Evolutionary conservation across 1,284 basidiomycete species (phyloP), one percentile per base, ranked within the genome.

Genomic region (Gomphus sp.): DNA sequence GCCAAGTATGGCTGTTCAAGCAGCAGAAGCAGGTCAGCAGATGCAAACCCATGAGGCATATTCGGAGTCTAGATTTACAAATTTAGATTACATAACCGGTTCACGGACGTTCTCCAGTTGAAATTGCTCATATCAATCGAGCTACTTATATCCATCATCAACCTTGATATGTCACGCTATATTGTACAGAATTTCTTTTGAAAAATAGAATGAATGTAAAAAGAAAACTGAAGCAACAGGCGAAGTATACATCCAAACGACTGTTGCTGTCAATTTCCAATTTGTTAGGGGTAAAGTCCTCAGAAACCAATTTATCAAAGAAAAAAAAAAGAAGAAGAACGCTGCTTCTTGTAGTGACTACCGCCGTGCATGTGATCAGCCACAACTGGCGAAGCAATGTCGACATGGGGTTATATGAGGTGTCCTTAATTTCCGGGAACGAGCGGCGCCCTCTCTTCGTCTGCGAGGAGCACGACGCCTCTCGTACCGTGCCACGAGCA

Each of bases 391-490:
- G 28, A 28, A 28, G 28, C 28, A 28, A 28, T 4, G 28, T 4
- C 28, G 28, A 10, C 22, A 22, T 44, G n/a, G 14, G 18, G 16
- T 44, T n/a, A n/a, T n/a, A 22, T 50, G 25, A 50, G 28, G 12
- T 31, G 10, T 53, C 9, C 14, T 64, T 65, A 66, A 41, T 65
- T 64, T 52, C 68, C 67, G 44, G 76, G 76, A 52, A 88, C 73
- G 60, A 95, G 81, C 11, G 93, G 92, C 22, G 87, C 88, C 59
- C 91, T 80, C 73, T 97, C 93, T 69, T 92, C 91, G 67, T 96
- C 93, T 64, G 81, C n/a, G n/a, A n/a, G 79, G 55, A 93, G 77
- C 50, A 84, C 73, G 58, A 85, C 74, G 16, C n/a, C n/a, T n/a
- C 72, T 72, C 36, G 76, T 73, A 41, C 59, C 44, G 57, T 73